Conservation (phyloP, 805 yeast genomes). For the Wickerhamiella bombiphila region DNA sequence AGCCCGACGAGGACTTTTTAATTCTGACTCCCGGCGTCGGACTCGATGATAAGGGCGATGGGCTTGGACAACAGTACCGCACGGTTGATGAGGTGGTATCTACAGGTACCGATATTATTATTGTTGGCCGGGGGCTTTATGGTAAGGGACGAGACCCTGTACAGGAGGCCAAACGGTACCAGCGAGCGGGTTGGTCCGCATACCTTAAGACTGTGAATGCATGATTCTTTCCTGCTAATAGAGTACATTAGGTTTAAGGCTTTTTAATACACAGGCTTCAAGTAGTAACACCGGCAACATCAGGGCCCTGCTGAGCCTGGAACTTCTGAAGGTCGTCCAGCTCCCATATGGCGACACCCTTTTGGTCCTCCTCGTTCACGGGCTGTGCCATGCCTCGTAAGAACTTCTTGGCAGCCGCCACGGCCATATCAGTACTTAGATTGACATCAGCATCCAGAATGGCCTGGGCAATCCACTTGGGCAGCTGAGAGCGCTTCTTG, state of each 20-base stretch:
- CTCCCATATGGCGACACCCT: conserved; percentile 91
- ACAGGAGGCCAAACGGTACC: conserved; percentile 76
- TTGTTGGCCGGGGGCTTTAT: conserved; percentile 95
- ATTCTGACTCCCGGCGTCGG: conserved; percentile 99
- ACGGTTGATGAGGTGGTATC: conserved; percentile 72
- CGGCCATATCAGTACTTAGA: conserved; percentile 92
- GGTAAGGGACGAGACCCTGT: conserved; percentile 89
- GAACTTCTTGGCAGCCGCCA: conserved; percentile 86
- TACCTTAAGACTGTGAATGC: conserved; percentile 33
- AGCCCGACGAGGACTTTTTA: conserved; percentile 75
- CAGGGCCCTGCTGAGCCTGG: conserved; percentile 7
- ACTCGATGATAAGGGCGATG: conserved; percentile 89
- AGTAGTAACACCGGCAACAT: conserved; percentile 1
- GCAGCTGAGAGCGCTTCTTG: conserved; percentile 72
- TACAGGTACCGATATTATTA: conserved; percentile 85
- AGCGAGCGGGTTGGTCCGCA: conserved; percentile 91
- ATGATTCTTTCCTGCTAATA: no score
- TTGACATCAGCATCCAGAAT: conserved; percentile 82
- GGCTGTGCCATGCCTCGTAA: conserved; percentile 92
- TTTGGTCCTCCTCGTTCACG: conserved; percentile 72
- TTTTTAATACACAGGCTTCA: no score
- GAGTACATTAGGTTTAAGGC: no score
- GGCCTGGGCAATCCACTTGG: conserved; percentile 95
- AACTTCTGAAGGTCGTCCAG: conserved; percentile 27
- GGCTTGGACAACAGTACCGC: conserved; percentile 91